Base-by-base conservation (phyloP, 176 grass and related monocot genomes). In the Carex cristatella region DNA sequence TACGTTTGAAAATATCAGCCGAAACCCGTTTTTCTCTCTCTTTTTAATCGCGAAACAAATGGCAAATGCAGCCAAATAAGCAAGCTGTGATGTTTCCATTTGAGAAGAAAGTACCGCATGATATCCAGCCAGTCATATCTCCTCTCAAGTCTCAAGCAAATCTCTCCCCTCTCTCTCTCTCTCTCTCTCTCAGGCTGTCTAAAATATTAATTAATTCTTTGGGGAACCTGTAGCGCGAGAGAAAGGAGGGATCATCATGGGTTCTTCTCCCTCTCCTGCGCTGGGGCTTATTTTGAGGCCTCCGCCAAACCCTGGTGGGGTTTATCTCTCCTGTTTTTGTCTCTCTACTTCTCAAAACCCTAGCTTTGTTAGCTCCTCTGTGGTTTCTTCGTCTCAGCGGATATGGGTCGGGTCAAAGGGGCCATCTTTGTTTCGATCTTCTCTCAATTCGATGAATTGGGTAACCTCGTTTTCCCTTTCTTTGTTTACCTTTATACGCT, bases 281-380 rank as follows among this genome's bases (percentile, higher is more conserved):
- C 10, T 69, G 61, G 62, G 46, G 30, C 31, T 65, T 82, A 2
- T 64, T 19, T 48, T 54, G 42, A 83, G 81, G 81, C 81, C 63
- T 69, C 81, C 64, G 19, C 81, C 59, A 67, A 65, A 69, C 64
- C 81, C 61, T 1, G 61, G 80, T 67, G 81, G 81, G 65, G 81
- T 83, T 79, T 79, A 14, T 79, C 74, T 79, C 74, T 78, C 49
- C 75, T 79, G 46, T 58, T 23, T 71, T 56, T 78, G 51, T 57
- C 51, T 78, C 74, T 57, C 28, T 30, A 9, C 78, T 48, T 77
- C 79, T 59, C 88, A 71, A 84, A 84, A 87, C 88, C 80, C 85
- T 86, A 80, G 53, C 62, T 84, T 87, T 61, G 27, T 6, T 3
- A 8, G 38, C 60, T 87, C 66, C 40, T 73, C 81, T 61, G 2